Conservation (phyloP, 139 green algal species). For the Chlorella sp. region DNA sequence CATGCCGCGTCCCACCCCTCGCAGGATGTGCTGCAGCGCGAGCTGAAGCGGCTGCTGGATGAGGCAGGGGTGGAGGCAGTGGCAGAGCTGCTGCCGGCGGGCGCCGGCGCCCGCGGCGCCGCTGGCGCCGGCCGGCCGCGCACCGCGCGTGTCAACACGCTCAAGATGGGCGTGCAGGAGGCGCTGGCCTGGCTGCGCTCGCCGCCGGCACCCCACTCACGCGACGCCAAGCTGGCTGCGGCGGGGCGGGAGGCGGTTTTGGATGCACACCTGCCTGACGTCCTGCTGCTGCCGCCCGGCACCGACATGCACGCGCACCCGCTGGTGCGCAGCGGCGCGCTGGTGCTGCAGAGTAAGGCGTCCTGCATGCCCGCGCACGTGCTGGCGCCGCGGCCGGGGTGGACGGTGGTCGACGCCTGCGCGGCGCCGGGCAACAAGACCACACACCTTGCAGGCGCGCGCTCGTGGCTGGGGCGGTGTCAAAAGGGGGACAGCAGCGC, state of each 20-base stretch:
- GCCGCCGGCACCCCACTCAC: constrained; percentile 12
- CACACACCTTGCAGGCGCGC: constrained; percentile 82
- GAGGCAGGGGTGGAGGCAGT: constrained; percentile 9
- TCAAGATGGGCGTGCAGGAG: constrained; percentile 62
- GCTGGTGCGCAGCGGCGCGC: constrained; percentile 68
- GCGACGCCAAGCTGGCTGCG: too few species aligned
- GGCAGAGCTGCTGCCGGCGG: constrained; percentile 32
- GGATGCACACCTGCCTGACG: constrained; percentile 74
- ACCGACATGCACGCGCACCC: constrained; percentile 89
- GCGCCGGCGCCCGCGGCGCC: background rate
- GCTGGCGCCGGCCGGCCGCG: constrained; percentile 45
- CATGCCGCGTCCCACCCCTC: background rate
- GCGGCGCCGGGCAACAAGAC: constrained; percentile 98
- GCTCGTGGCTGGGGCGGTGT: too few species aligned
- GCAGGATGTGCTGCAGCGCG: constrained; percentile 37
- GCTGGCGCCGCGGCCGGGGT: constrained; percentile 73
- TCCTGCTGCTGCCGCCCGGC: constrained; percentile 83
- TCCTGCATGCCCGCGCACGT: constrained; percentile 90
- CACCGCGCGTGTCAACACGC: constrained; percentile 74
- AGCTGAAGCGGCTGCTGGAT: constrained; percentile 36
- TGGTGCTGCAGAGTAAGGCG: constrained; percentile 84
- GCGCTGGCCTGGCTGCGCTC: constrained; percentile 55
- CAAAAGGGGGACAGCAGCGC: too few species aligned
- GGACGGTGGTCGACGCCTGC: constrained; percentile 90
- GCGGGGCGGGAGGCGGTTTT: constrained; percentile 9